phyloP scores from a whole-genome alignment of 2,329 filamentous ascomycete species.

The Verticillium klebahnii region DNA sequence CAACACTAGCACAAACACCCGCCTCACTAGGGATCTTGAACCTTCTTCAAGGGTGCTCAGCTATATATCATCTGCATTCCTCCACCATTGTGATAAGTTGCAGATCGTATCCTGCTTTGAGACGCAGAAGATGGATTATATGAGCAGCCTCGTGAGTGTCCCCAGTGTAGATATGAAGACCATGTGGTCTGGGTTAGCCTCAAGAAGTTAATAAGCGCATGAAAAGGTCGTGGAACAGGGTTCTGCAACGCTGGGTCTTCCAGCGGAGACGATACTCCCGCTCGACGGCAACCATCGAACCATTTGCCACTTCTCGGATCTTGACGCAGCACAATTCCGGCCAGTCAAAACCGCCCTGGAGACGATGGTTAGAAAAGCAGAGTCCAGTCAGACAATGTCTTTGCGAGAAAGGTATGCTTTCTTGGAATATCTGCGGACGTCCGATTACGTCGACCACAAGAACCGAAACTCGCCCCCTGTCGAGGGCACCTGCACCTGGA shows the following conservation, averaged over 20 bases:
- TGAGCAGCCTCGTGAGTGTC: background rate
- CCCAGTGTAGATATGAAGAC: background rate
- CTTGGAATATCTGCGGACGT: slow-evolving; percentile 1
- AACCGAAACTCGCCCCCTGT: slow-evolving; percentile 9
- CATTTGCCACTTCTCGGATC: slow-evolving; percentile 9
- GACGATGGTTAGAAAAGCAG: background rate
- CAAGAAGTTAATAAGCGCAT: background rate
- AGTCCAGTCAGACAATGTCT: background rate
- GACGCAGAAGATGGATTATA: slow-evolving; percentile 14
- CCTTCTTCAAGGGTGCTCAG: slow-evolving; percentile 1
- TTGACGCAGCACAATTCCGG: background rate
- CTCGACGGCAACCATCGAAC: slow-evolving; percentile 7
- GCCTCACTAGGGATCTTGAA: slow-evolving; percentile 1
- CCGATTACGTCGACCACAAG: slow-evolving; percentile 8
- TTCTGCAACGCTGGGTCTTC: slow-evolving; percentile 5
- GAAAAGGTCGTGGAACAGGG: slow-evolving; percentile 8
- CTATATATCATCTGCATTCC: background rate
- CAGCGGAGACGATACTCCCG: slow-evolving; percentile 4
- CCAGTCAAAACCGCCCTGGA: background rate
- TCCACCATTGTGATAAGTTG: slow-evolving; percentile 5
- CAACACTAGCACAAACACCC: background rate
- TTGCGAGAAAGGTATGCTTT: slow-evolving; percentile 1
- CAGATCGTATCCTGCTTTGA: slow-evolving; percentile 20
- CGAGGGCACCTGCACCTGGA: slow-evolving; percentile 11
- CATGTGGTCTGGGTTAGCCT: background rate